Percentiles rank a stretch among this genome's conserved stretches.
These are phyloP conservation scores for Pyrenochaeta sp. DNA, from an alignment of 2,329 filamentous ascomycete species.

Conservation along the genomic window DNA sequence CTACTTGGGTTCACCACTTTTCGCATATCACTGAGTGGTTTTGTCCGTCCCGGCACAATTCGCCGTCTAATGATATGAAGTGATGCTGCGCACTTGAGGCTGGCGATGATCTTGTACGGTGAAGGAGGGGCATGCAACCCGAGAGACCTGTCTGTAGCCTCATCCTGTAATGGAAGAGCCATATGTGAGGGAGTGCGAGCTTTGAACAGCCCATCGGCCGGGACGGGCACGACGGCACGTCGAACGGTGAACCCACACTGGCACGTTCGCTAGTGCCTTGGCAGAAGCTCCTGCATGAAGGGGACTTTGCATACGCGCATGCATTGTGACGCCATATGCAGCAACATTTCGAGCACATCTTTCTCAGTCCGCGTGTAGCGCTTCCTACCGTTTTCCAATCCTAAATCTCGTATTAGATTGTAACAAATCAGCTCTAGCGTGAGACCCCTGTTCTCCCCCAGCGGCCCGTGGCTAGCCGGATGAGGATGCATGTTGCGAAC, in stretches of 20 bases:
- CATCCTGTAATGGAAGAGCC: background rate
- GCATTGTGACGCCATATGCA: background rate
- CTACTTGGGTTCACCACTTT: background rate
- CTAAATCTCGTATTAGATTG: slow-evolving; percentile 4
- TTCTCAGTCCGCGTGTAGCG: background rate
- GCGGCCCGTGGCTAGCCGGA: slow-evolving; percentile 12
- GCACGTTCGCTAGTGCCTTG: background rate
- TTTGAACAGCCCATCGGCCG: background rate
- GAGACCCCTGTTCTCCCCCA: background rate
- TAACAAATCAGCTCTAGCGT: slow-evolving; percentile 2
- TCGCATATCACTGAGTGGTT: background rate
- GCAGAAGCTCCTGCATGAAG: background rate
- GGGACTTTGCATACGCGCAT: background rate
- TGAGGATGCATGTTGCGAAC: slow-evolving; percentile 31
- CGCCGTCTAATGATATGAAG: background rate
- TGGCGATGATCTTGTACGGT: background rate
- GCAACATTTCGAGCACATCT: background rate
- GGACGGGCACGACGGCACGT: background rate
- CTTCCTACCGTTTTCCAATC: background rate
- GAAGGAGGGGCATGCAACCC: background rate
- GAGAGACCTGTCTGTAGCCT: background rate
- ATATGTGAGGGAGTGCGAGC: background rate
- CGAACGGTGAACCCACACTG: background rate
- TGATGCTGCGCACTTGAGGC: background rate
- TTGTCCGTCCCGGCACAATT: background rate